Evolutionary conservation across 179 eudicot species (phyloP), one percentile per base, ranked within the genome.

Genomic region (Silene noctiflora): DNA sequence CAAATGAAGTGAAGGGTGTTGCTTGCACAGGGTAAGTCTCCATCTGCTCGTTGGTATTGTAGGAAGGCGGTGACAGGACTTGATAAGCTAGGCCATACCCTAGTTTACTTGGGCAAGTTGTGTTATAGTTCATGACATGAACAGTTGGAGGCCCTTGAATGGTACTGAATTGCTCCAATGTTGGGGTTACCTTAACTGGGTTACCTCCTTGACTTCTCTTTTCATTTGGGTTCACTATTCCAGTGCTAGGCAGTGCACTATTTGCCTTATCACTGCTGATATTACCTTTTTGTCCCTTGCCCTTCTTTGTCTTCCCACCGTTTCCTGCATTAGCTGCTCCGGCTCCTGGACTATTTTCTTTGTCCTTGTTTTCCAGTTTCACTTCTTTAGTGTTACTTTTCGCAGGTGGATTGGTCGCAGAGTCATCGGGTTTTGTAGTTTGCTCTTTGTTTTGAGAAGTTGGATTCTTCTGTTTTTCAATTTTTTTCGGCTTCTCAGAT

Each of bases 61-160:
- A 80, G 71, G 80, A 78, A 74, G 88, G 87, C 62, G 87, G 35
- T 46, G 88, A 58, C 44, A 90, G 82, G 65, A 82, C 51, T 69
- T 81, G 80, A 68, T 81, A 73, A 35, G 85, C 73, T 1, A 84
- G 79, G 61, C 78, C 91, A 73, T 71, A 68, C 48, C 74, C 33
- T 16, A 70, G 21, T 63, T 60, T 71, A 58, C 71, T 84, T 25
- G 88, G 91, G 48, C 78, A 65, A 58, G 84, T 79, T 61, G 84
- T 86, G 80, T 74, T 86, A 81, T 87, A 88, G 74, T 83, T 88
- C 80, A 85, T 67, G 71, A 79, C 81, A 51, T 85, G 79, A 71
- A 78, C 75, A 27, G 85, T 81, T 33, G 81, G 77, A 64, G 84
- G 60, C 33, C 53, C 77, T 73, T 68, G 81, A 58, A 77, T 59